Conservation (phyloP, 345 rosid species). For the Eucalyptus dawsonii region DNA sequence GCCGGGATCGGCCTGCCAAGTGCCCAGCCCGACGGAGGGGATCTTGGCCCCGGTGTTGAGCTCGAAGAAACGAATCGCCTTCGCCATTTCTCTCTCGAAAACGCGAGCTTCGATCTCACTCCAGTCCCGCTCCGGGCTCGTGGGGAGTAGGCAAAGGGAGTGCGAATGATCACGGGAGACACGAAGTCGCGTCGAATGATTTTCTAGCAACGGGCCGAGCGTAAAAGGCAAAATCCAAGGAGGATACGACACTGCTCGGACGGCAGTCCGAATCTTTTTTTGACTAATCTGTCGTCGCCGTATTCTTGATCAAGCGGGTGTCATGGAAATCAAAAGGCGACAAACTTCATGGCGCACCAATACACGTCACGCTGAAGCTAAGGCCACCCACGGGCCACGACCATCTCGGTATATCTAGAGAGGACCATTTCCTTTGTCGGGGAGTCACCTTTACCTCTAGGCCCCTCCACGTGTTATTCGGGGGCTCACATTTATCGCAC, state of each 20-base stretch:
- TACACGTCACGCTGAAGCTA: not conserved
- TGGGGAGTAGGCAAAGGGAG: not conserved
- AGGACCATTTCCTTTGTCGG: not conserved
- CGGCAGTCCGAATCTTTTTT: not conserved
- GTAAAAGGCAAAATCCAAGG: not conserved
- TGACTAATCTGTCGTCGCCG: not conserved
- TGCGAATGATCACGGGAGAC: not conserved
- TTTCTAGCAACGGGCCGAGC: not conserved
- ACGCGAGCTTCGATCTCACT: not conserved
- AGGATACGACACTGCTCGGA: not conserved
- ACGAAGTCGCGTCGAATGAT: not conserved
- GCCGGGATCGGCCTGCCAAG: slow-evolving; percentile 20
- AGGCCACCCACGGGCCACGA: not conserved
- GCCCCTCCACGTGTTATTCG: not conserved
- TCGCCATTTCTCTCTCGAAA: not conserved
- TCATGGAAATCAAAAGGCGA: not conserved
- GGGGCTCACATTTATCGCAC: not conserved
- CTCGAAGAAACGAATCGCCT: slow-evolving; percentile 24
- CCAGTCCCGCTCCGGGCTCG: not conserved
- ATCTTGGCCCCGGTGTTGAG: slow-evolving; percentile 39
- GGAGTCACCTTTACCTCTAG: not conserved
- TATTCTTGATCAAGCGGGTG: not conserved
- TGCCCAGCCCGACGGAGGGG: slow-evolving; percentile 39
- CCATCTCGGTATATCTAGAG: not conserved
- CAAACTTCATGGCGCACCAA: not conserved